These are phyloP conservation scores for Phytophthora melonis DNA, from an alignment of 352 stramenopile species.

Conservation along the genomic window DNA sequence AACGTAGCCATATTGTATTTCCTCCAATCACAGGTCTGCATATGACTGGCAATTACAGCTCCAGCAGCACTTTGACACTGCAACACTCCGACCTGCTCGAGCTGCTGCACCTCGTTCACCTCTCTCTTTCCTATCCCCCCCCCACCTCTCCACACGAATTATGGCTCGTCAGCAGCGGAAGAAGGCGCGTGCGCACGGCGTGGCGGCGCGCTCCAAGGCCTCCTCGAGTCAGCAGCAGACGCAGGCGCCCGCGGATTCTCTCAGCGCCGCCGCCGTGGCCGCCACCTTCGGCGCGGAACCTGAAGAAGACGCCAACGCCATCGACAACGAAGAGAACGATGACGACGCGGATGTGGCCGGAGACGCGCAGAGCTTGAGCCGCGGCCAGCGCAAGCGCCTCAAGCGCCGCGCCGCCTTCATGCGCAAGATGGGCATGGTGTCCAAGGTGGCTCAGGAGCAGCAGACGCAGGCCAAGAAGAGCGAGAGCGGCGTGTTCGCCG, in stretches of 20 bases:
- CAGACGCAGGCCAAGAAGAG: slow-evolving; percentile 53
- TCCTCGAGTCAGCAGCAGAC: slow-evolving; percentile 31
- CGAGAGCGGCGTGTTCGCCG: slow-evolving; percentile 71
- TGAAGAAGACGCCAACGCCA: slow-evolving; percentile 42
- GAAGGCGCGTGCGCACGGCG: slow-evolving; percentile 63
- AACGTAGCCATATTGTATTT: background rate
- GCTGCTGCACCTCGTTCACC: background rate
- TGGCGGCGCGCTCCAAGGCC: slow-evolving; percentile 56
- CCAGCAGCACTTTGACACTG: background rate
- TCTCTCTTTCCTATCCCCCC: too few relatives aligned
- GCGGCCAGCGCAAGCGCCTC: slow-evolving; percentile 85
- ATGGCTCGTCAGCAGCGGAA: slow-evolving; percentile 73
- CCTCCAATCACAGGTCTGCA: background rate
- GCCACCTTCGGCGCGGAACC: slow-evolving; percentile 59
- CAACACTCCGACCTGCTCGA: too few relatives aligned
- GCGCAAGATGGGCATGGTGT: slow-evolving; percentile 88
- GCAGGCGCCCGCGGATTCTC: slow-evolving; percentile 24
- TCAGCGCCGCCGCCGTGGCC: slow-evolving; percentile 65
- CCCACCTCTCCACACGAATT: background rate
- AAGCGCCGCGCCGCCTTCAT: slow-evolving; percentile 86
- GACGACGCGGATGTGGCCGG: slow-evolving; percentile 2
- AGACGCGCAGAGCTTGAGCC: slow-evolving; percentile 63
- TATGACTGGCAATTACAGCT: background rate
- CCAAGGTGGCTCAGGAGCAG: slow-evolving; percentile 70
- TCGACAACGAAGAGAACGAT: slow-evolving; percentile 45